Evolutionary conservation across 768 basidiomycete genomes (phyloP).

Genomic region (Floccularia luteovirens): DNA sequence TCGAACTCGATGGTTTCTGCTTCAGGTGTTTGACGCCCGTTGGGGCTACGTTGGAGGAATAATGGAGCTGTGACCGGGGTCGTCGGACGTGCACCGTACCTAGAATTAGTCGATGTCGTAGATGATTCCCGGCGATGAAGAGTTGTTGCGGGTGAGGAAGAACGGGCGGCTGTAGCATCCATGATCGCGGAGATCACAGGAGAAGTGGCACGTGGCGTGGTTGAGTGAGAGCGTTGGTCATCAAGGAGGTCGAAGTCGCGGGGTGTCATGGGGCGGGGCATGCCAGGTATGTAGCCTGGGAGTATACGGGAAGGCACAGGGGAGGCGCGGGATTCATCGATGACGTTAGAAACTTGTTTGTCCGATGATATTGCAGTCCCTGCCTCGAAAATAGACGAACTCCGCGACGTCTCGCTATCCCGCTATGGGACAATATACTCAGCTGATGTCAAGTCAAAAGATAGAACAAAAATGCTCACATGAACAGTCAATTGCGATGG

Average conservation of each 20-base stretch:
- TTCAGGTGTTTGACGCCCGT: slow-evolving; percentile 63
- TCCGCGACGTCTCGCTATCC: slow-evolving; percentile 25
- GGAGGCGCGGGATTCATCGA: slow-evolving; percentile 46
- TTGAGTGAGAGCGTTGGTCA: slow-evolving; percentile 62
- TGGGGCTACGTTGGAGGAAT: slow-evolving; percentile 52
- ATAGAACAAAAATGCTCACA: slow-evolving; percentile 17
- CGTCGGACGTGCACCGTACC: slow-evolving; percentile 35
- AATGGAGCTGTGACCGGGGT: slow-evolving; percentile 41
- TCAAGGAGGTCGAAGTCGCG: slow-evolving; percentile 69
- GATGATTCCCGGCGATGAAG: slow-evolving; percentile 46
- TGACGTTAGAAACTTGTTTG: slow-evolving; percentile 37
- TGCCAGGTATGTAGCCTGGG: slow-evolving; percentile 85
- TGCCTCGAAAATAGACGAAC: slow-evolving; percentile 41
- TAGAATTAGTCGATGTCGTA: slow-evolving; percentile 38
- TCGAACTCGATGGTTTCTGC: slow-evolving; percentile 37
- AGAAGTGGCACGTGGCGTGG: slow-evolving; percentile 76
- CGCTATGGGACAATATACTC: slow-evolving; percentile 17
- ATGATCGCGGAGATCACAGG: slow-evolving; percentile 24
- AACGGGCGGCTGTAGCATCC: slow-evolving; percentile 10
- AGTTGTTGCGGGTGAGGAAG: slow-evolving; percentile 17
- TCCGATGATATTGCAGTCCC: slow-evolving; percentile 70
- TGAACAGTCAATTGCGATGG: slow-evolving; percentile 14
- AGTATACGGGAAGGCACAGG: slow-evolving; percentile 56
- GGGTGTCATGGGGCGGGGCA: slow-evolving; percentile 91
- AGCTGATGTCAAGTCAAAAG: neutral